Percentiles rank a stretch among this genome's conserved stretches.
phyloP scores from a whole-genome alignment of 2,329 filamentous ascomycete genomes.

The Dryadomyces quercus-mongolicae region DNA sequence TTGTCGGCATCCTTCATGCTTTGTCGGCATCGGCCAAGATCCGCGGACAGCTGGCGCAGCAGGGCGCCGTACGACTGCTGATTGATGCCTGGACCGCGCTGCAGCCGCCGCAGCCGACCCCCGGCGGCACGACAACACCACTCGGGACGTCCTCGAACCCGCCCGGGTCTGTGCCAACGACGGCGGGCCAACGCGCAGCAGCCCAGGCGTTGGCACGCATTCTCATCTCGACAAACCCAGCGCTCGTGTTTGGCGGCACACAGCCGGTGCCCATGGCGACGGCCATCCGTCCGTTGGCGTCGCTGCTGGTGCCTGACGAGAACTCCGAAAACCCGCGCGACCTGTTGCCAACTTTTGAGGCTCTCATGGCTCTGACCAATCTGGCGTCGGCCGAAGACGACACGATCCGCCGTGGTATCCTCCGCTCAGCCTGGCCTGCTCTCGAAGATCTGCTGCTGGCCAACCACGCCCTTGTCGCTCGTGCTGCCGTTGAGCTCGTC shows the following conservation, averaged over 20 bases:
- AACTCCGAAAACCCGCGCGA: conserved; percentile 52
- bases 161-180: neutral
- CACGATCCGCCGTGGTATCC: conserved; percentile 53
- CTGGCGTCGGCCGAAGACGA: conserved; percentile 70
- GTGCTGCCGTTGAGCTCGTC: conserved; percentile 76
- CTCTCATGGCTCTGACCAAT: conserved; percentile 85
- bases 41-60: conserved; percentile 73
- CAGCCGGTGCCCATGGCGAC: conserved; percentile 62
- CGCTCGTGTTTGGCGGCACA: conserved; percentile 69
- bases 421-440: conserved; percentile 59
- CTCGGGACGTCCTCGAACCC: neutral
- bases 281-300: conserved; percentile 71
- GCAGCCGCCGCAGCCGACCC: conserved; percentile 15
- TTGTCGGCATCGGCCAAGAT: conserved; percentile 63
- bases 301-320: conserved; percentile 45
- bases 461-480: conserved; percentile 61
- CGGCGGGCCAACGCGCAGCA: conserved; percentile 40
- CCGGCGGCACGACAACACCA: conserved; percentile 25
- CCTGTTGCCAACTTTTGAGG: conserved; percentile 80
- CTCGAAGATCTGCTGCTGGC: conserved; percentile 78
- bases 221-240: conserved; percentile 74
- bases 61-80: conserved; percentile 82
- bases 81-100: conserved; percentile 58
- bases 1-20: conserved; percentile 64
- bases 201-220: conserved; percentile 76